A percentile compares a stretch with the other conserved stretches of the same genome.
These are phyloP conservation scores for Coprinopsis marcescibilis DNA, from an alignment of 768 basidiomycete genomes.

Conservation along the genomic window DNA sequence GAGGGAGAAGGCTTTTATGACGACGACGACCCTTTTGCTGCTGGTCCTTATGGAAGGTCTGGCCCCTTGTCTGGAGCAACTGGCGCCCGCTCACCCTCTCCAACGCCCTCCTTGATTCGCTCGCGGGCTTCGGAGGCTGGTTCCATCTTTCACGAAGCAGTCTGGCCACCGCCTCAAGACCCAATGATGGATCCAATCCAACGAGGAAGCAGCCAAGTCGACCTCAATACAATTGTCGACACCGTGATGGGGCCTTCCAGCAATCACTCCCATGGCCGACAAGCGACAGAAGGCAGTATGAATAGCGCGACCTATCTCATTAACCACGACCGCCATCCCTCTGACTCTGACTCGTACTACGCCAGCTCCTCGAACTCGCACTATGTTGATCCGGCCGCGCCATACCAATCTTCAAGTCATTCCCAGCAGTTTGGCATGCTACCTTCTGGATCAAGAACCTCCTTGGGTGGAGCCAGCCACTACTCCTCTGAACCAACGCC, in stretches of 20 bases:
- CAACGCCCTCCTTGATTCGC: constrained; percentile 32
- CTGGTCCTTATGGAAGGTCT: not conserved
- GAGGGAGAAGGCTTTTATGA: constrained; percentile 15
- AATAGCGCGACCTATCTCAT: not conserved
- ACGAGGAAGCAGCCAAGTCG: constrained; percentile 26
- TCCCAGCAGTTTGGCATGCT: not conserved
- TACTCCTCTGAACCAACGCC: not conserved
- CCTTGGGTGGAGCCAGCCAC: not conserved
- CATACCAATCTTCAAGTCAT: not conserved
- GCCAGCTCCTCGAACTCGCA: constrained; percentile 2
- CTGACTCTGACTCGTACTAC: not conserved
- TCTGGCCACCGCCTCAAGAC: constrained; percentile 37
- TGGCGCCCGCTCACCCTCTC: constrained; percentile 13
- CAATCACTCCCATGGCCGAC: not conserved
- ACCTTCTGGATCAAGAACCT: not conserved
- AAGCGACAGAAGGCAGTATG: not conserved
- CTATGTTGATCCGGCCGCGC: constrained; percentile 4
- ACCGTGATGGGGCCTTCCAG: constrained; percentile 42
- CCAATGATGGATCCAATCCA: constrained; percentile 36
- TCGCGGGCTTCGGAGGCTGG: constrained; percentile 37
- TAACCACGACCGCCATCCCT: not conserved
- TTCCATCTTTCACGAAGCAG: constrained; percentile 43
- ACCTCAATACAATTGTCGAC: constrained; percentile 37
- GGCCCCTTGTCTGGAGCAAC: not conserved
- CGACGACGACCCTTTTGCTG: not conserved